These are phyloP conservation scores for Colletotrichum sp. DNA, from an alignment of 2,329 filamentous ascomycete species.

Conservation along the genomic window DNA sequence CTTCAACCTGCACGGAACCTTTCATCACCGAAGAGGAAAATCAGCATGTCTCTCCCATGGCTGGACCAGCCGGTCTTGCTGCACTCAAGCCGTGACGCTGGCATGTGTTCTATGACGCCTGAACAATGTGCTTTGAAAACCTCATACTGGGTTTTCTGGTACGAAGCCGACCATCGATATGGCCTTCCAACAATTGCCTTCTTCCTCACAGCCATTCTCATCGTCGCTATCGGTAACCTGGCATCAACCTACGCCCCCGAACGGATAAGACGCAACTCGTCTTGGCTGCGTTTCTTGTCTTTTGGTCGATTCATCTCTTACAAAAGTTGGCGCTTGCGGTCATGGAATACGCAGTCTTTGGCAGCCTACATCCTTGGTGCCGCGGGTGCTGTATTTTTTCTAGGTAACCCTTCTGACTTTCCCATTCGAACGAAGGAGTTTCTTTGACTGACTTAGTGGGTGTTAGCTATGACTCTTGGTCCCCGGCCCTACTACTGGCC, in stretches of 20 bases:
- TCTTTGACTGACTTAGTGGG: background rate
- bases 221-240: conserved; percentile 49
- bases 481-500: conserved; percentile 64
- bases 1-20: background rate
- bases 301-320: conserved; percentile 24
- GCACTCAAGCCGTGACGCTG: conserved; percentile 40
- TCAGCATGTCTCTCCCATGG: conserved; percentile 30
- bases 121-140: conserved; percentile 51
- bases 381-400: conserved; percentile 49
- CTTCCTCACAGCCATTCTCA: conserved; percentile 50
- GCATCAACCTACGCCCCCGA: conserved; percentile 42
- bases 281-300: background rate
- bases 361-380: conserved; percentile 45
- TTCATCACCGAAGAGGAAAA: background rate
- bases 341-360: conserved; percentile 48
- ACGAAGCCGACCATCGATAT: conserved; percentile 56
- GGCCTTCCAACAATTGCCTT: conserved; percentile 58
- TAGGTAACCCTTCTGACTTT: conserved; percentile 25
- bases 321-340: conserved; percentile 25
- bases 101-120: conserved; percentile 34
- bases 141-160: conserved; percentile 45
- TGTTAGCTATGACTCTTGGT: conserved; percentile 44
- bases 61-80: conserved; percentile 45
- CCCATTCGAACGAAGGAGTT: background rate
- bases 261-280: conserved; percentile 22